These are phyloP conservation scores for Trametes gibbosa DNA, from an alignment of 768 basidiomycete genomes.

Conservation along the genomic window DNA sequence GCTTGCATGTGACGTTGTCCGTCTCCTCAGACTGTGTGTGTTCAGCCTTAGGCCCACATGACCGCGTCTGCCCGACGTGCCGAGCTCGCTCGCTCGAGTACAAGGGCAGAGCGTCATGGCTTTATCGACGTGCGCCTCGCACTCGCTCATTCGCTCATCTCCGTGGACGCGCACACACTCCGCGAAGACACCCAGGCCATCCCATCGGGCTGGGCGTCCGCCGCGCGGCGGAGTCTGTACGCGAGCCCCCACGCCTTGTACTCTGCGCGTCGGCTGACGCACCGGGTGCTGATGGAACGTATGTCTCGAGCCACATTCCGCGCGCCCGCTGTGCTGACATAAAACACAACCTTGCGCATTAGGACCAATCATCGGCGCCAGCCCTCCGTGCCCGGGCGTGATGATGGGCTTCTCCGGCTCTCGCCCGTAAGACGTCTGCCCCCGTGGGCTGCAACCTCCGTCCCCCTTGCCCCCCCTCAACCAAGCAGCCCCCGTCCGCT, in stretches of 20 bases:
- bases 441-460: too few relatives aligned
- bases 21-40: background rate
- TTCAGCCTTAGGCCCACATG: background rate
- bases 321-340: constrained; percentile 22
- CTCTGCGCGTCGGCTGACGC: constrained; percentile 10
- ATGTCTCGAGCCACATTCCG: constrained; percentile 4
- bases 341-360: constrained; percentile 21
- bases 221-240: constrained; percentile 1
- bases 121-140: background rate
- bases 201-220: background rate
- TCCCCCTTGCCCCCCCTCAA: constrained; percentile 15
- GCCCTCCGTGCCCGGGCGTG: constrained; percentile 8
- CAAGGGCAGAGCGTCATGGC: constrained; percentile 12
- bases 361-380: constrained; percentile 13
- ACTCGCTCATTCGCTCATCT: constrained; percentile 9
- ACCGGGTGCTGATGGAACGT: constrained; percentile 18
- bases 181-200: constrained; percentile 7
- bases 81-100: background rate
- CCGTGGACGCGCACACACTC: constrained; percentile 2
- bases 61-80: constrained; percentile 1
- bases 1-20: too few relatives aligned
- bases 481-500: constrained; percentile 4
- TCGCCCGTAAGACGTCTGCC: constrained; percentile 1
- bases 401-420: constrained; percentile 8
- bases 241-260: constrained; percentile 14